Evolutionary conservation across 2,329 filamentous ascomycete genomes (phyloP), one percentile per base, ranked within the genome.

Genomic region (Magnaporthiopsis poae): DNA sequence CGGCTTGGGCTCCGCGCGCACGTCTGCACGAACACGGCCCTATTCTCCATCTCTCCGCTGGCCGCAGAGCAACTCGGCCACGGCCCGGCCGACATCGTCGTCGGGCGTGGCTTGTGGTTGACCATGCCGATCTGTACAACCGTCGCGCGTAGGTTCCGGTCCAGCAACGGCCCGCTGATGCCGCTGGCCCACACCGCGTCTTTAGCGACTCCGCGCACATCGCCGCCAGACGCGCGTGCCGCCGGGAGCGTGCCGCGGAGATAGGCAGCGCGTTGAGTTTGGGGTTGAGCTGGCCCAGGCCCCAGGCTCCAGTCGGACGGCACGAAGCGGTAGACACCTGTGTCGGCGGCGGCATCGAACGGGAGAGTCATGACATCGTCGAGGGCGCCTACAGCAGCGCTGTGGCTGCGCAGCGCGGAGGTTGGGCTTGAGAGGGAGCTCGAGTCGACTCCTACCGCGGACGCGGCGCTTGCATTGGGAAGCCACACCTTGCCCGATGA

Each of bases 381-480:
- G 27, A 27, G 65, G 68, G 29, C 11, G 52, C 15, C 46, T n/a
- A n/a, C n/a, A n/a, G n/a, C n/a, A n/a, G n/a, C n/a, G n/a, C n/a
- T n/a, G n/a, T n/a, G n/a, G n/a, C n/a, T n/a, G n/a, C 61, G 65
- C 64, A 86, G 77, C 2, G 79, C 79, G 0, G 72, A 64, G 1
- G 73, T 75, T 8, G 84, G 75, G 46, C 78, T 77, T 0, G 73
- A 62, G 7, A 76, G 72, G 15, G 71, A 71, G 56, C 76, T 73
- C 68, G 80, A 82, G 70, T 84, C 76, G 39, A 79, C 77, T 12
- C 77, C 75, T 67, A 79, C 67, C 25, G 82, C 76, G 12, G 76
- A 76, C 68, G 80, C 74, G 36, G 72, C 70, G 0, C 72, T 52
- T 8, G 61, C 8, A 5, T 12, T 63, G 11, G 62, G 62, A 4